Conservation (phyloP, 164 flowering plant genomes). For the Magnolia sinica region DNA sequence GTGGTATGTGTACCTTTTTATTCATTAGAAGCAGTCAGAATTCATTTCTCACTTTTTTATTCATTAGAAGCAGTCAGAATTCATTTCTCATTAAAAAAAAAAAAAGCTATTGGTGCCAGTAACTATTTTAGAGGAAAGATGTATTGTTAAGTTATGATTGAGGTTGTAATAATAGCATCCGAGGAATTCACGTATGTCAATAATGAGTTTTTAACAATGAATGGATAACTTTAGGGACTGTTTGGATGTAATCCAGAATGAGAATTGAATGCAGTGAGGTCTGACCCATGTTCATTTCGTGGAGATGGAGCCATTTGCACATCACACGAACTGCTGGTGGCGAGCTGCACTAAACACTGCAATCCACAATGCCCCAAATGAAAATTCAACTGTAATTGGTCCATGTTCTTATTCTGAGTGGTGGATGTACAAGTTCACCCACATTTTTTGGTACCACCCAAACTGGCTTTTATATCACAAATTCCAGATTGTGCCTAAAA, state of each 20-base stretch:
- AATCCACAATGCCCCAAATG: background rate
- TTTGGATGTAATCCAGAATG: background rate
- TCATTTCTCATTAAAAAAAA: background rate
- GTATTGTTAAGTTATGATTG: background rate
- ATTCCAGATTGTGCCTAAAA: no score
- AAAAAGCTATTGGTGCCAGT: background rate
- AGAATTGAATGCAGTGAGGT: background rate
- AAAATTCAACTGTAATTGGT: background rate
- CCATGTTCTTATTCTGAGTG: background rate
- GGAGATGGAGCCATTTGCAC: background rate
- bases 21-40: background rate
- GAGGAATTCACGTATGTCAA: background rate
- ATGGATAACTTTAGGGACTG: background rate
- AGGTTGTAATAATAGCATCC: background rate
- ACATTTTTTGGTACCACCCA: no score
- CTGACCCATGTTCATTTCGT: background rate
- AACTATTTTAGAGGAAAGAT: background rate
- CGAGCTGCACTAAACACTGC: background rate
- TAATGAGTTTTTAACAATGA: background rate
- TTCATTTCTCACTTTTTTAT: background rate
- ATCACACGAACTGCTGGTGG: background rate
- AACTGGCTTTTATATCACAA: no score
- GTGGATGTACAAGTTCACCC: background rate
- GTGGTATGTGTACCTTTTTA: slow-evolving; percentile 40
- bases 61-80: background rate